Base-by-base conservation (phyloP, 2,329 filamentous ascomycete genomes). In the Didymella sp. region DNA sequence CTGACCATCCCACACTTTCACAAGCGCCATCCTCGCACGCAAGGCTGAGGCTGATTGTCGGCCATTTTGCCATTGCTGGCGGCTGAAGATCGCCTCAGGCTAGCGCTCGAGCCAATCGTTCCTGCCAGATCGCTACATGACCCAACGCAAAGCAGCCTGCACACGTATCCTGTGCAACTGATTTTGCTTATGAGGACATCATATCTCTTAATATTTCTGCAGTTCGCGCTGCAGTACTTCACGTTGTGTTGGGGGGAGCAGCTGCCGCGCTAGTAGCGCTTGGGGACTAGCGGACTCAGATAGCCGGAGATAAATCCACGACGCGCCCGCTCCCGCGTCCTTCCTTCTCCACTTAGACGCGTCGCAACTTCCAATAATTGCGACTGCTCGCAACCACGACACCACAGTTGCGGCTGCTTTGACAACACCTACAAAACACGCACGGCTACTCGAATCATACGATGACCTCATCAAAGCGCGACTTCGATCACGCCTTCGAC, bases 381-480 rank as follows among this genome's bases (percentile, higher is more conserved):
- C 33, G 25, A 38, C 9, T 22, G 33, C 33, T 15, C 19, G 7
- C 13, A 37, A 21, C n/a, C 9, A 40, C 43, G 33, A 25, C 52
- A 33, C 40, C 38, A 30, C 28, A 13, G 38, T 46, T 30, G 47
- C 38, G 21, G 35, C 42, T 55, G 37, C 42, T 43, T 11, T 24
- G 11, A 17, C 17, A 49, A 35, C 37, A 45, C 41, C 49, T 31
- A 11, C 28, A 49, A 43, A 47, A 54, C 43, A 7, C 19, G 37
- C 13, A 28, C n/a, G 38, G n/a, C 31, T 24, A n/a, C 2, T 47
- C 50, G 40, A 28, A 28, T 3, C 21, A 19, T 19, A 49, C 60
- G 48, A 63, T 66, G 62, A 41, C 56, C 13, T 37, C 42, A 5
- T 6, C 42, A 8, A 68, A 69, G 41, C 65, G 67, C 43, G 48